Evolutionary conservation across 2,329 filamentous ascomycete genomes (phyloP).

Genomic region (Aspergillus sp.): DNA sequence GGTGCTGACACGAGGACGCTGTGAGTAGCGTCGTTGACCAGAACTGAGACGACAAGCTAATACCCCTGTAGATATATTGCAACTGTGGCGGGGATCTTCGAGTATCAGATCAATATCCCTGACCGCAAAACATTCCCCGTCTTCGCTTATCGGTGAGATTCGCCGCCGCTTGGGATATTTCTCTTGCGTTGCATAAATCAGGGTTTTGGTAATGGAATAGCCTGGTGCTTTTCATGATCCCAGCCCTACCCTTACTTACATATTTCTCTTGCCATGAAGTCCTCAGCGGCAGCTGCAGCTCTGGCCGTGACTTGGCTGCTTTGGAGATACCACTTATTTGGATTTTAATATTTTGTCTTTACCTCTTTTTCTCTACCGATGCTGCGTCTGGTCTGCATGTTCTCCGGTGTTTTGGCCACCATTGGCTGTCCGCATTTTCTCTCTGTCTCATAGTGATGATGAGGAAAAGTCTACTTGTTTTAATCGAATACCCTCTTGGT

Average conservation of each 20-base stretch:
- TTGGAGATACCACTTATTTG: too few species aligned
- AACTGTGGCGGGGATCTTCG: conserved; percentile 41
- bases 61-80: conserved; percentile 34
- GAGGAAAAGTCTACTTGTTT: too few species aligned
- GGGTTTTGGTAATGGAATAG: neutral
- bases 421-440: too few species aligned
- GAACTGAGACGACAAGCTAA: conserved; percentile 1
- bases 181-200: neutral
- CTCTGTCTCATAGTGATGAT: too few species aligned
- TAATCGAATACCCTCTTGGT: too few species aligned
- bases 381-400: too few species aligned
- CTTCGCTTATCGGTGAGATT: conserved; percentile 32
- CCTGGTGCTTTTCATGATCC: neutral
- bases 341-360: too few species aligned
- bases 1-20: conserved; percentile 37
- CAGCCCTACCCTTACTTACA: neutral
- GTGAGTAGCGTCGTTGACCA: conserved; percentile 26
- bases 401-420: too few species aligned
- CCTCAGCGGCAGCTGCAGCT: too few species aligned
- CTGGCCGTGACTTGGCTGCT: too few species aligned
- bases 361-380: too few species aligned
- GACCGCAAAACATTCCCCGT: conserved; percentile 41
- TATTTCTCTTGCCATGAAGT: neutral
- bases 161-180: neutral
- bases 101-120: conserved; percentile 37